Conservation (phyloP, 495 filamentous ascomycete species). For the Rhizodiscina lignyota region DNA sequence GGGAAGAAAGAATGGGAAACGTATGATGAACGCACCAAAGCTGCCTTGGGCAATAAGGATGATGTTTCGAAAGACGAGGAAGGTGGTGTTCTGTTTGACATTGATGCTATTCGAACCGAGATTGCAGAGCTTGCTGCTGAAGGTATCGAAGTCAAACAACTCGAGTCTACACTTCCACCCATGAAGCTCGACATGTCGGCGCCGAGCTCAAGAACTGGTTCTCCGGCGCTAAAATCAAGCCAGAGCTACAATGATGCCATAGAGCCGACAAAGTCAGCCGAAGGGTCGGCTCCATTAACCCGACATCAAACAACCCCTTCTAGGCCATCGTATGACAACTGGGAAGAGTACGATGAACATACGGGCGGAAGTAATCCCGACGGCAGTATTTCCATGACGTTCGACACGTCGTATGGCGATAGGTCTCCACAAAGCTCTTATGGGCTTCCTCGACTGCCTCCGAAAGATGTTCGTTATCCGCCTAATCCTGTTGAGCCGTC, state of each 20-base stretch:
- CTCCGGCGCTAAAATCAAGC: neutral
- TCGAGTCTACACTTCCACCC: constrained; percentile 75
- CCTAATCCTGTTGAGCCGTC: too few relatives aligned
- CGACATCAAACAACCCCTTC: neutral
- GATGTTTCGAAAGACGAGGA: constrained; percentile 17
- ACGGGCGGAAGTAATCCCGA: too few relatives aligned
- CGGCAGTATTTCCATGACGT: too few relatives aligned
- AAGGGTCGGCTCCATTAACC: neutral
- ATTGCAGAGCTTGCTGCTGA: constrained; percentile 60
- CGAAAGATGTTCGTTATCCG: neutral
- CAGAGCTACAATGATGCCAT: neutral
- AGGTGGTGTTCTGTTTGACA: constrained; percentile 69
- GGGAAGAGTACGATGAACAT: too few relatives aligned
- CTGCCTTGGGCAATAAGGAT: constrained; percentile 23
- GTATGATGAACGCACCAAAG: constrained; percentile 45
- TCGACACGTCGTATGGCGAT: too few relatives aligned
- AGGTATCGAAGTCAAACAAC: constrained; percentile 57
- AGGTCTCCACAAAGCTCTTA: too few relatives aligned
- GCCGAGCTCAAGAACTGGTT: neutral
- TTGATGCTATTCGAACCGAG: constrained; percentile 69
- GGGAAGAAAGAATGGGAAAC: constrained; percentile 91
- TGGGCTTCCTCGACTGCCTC: too few relatives aligned
- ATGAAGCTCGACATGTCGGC: constrained; percentile 51
- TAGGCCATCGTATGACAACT: too few relatives aligned
- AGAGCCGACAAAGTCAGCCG: neutral